Evolutionary conservation across 2,329 filamentous ascomycete species (phyloP).

Genomic region (Aspergillus hiratsukae): DNA sequence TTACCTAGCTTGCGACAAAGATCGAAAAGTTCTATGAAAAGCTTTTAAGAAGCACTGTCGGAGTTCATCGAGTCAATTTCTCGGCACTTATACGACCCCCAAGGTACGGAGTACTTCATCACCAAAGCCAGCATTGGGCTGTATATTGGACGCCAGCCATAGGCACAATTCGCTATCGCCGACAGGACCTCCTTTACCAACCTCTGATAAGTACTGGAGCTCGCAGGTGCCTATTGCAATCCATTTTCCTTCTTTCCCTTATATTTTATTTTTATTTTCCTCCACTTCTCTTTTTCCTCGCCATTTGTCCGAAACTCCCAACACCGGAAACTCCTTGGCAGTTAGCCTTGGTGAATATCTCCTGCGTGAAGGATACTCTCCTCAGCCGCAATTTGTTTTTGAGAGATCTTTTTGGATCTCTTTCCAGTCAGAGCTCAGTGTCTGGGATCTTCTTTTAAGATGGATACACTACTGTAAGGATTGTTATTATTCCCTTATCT

Average conservation of each 20-base stretch:
- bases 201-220: background rate
- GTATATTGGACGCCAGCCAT: background rate
- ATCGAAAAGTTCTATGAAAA: background rate
- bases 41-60: background rate
- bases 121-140: background rate
- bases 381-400: background rate
- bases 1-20: background rate
- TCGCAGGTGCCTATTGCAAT: background rate
- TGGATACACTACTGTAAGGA: slow-evolving; percentile 49
- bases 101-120: background rate
- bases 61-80: background rate
- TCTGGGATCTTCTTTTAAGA: slow-evolving; percentile 18
- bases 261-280: background rate
- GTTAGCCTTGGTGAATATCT: background rate
- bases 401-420: background rate
- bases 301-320: background rate
- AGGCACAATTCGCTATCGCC: background rate
- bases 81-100: no score
- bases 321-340: background rate
- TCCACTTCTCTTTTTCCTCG: background rate
- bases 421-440: background rate
- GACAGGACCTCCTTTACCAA: background rate
- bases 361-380: background rate
- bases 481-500: background rate
- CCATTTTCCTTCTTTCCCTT: background rate